Percentiles rank a stretch among this genome's conserved stretches.
phyloP scores from a whole-genome alignment of 129 eudicot genomes.

The Flaveria robusta region DNA sequence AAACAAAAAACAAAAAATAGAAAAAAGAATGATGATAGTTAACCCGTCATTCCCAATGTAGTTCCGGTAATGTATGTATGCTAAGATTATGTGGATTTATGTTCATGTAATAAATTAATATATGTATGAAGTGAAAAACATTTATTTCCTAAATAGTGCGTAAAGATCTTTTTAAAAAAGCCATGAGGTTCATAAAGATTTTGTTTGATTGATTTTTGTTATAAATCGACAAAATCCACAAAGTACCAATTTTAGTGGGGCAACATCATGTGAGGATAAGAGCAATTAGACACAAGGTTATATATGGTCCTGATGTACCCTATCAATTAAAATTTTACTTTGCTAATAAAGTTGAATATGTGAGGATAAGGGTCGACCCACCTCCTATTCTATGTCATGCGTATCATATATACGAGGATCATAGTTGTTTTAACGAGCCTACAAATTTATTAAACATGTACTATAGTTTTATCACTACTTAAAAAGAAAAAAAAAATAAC shows the following conservation, averaged over 20 bases:
- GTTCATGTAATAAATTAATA: too few species aligned
- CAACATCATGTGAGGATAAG: constrained; percentile 1
- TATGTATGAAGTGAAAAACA: too few species aligned
- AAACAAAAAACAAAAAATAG: too few species aligned
- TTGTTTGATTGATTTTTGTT: constrained; percentile 15
- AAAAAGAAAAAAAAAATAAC: too few species aligned
- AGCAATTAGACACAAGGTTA: not conserved
- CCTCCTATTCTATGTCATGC: not conserved
- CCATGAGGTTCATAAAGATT: not conserved
- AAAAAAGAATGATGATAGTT: too few species aligned
- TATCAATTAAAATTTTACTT: constrained; percentile 2
- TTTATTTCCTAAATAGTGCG: too few species aligned
- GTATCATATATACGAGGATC: not conserved
- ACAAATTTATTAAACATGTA: too few species aligned
- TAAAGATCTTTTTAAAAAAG: too few species aligned
- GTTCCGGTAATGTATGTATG: too few species aligned
- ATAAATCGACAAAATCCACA: not conserved
- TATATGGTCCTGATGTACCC: not conserved
- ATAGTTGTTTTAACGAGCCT: not conserved
- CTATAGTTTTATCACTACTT: too few species aligned
- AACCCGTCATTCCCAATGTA: too few species aligned
- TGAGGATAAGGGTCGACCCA: constrained; percentile 19
- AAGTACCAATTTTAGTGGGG: constrained; percentile 16
- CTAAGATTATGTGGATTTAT: too few species aligned
- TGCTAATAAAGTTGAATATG: not conserved